These are phyloP conservation scores for Stephania yunnanensis DNA, from an alignment of 164 flowering plant species.

Conservation along the genomic window DNA sequence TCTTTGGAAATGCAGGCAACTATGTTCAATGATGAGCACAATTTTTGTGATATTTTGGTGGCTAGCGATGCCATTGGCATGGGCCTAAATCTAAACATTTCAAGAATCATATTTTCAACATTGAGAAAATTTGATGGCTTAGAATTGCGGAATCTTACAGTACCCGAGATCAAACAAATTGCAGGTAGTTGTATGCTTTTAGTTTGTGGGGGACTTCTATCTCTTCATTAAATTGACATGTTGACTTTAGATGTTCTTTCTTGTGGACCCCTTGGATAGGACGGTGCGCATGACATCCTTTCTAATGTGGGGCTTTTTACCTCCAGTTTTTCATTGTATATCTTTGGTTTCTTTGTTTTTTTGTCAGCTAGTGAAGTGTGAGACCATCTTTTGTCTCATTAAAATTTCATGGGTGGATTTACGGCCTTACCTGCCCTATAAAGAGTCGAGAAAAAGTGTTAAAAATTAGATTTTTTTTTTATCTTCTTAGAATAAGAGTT, in stretches of 20 bases:
- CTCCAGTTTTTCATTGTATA: neutral
- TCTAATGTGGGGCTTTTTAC: neutral
- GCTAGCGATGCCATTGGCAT: conserved; percentile 99
- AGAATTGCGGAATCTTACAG: conserved; percentile 58
- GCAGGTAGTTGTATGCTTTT: conserved; percentile 50
- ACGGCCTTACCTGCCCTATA: no score
- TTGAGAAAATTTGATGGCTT: conserved; percentile 78
- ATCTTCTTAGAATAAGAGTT: no score
- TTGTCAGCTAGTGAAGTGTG: no score
- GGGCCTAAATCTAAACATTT: conserved; percentile 95
- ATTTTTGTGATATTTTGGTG: conserved; percentile 89
- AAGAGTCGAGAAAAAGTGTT: no score
- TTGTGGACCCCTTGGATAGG: neutral
- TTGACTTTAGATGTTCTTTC: neutral
- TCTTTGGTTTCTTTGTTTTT: neutral
- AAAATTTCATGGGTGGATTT: no score
- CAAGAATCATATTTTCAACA: conserved; percentile 83
- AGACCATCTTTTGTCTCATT: no score
- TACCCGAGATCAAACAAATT: conserved; percentile 92
- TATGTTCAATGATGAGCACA: conserved; percentile 86
- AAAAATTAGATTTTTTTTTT: no score
- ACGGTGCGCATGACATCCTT: neutral
- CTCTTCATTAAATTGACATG: neutral
- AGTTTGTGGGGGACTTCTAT: neutral
- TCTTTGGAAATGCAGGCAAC: conserved; percentile 80